These are phyloP conservation scores for Ogataea dorogensis DNA, from an alignment of 805 yeast genomes.

Conservation along the genomic window DNA sequence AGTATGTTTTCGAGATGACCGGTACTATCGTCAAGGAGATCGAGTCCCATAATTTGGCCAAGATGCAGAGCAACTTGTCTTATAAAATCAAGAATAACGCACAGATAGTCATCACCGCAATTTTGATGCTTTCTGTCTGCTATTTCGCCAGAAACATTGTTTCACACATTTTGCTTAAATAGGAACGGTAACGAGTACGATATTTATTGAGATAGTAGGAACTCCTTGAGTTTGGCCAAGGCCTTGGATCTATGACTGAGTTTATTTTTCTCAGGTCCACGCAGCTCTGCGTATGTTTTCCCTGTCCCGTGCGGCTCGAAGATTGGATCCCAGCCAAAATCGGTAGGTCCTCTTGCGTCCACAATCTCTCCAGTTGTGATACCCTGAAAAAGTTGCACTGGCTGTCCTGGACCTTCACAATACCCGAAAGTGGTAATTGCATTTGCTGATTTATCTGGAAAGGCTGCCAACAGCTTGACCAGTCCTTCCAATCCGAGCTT, in stretches of 20 bases:
- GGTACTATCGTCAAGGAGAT: constrained; percentile 61
- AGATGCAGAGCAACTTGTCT: constrained; percentile 53
- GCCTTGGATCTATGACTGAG: constrained; percentile 91
- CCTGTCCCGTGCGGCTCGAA: constrained; percentile 78
- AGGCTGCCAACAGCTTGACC: constrained; percentile 73
- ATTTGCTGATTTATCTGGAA: constrained; percentile 78
- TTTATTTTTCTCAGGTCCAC: constrained; percentile 66
- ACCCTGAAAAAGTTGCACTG: constrained; percentile 82
- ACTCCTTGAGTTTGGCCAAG: constrained; percentile 64
- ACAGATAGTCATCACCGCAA: constrained; percentile 41
- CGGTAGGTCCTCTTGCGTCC: constrained; percentile 68
- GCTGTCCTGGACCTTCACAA: constrained; percentile 75
- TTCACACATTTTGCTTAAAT: constrained; percentile 17
- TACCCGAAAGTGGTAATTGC: constrained; percentile 93
- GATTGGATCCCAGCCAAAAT: constrained; percentile 93
- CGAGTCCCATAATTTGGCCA: constrained; percentile 60
- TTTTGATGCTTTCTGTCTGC: constrained; percentile 35
- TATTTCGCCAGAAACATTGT: constrained; percentile 37
- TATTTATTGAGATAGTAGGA: constrained; percentile 31
- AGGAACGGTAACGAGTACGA: neutral
- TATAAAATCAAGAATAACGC: constrained; percentile 54
- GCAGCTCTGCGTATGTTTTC: constrained; percentile 88
- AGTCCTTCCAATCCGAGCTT: constrained; percentile 74
- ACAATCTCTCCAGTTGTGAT: constrained; percentile 80
- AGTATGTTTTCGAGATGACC: constrained; percentile 63